Evolutionary conservation across 495 filamentous ascomycete species (phyloP).

Genomic region (Penicillium steckii): DNA sequence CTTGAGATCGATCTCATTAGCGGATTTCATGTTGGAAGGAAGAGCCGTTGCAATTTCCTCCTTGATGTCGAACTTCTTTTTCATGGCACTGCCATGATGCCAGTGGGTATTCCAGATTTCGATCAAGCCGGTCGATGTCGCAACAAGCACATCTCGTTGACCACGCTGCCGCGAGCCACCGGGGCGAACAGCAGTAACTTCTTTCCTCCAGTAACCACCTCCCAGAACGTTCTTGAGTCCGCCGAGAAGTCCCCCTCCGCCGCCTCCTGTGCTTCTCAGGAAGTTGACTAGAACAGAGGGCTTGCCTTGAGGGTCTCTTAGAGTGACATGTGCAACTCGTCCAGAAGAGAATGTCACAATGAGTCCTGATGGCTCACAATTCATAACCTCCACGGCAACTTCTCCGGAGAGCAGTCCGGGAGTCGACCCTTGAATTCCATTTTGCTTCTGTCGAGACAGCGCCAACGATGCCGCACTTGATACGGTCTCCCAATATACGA

Average conservation of each 20-base stretch:
- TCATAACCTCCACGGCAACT: conserved; percentile 68
- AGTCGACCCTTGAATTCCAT: conserved; percentile 71
- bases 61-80: conserved; percentile 50
- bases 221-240: conserved; percentile 71
- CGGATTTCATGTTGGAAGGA: conserved; percentile 21
- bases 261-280: conserved; percentile 57
- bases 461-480: conserved; percentile 75
- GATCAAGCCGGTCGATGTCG: conserved; percentile 68
- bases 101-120: conserved; percentile 87
- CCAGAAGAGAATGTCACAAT: conserved; percentile 80
- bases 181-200: conserved; percentile 73
- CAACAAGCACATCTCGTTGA: conserved; percentile 79
- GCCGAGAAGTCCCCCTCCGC: conserved; percentile 64
- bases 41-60: conserved; percentile 29
- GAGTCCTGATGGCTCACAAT: conserved; percentile 83
- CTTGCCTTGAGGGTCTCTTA: conserved; percentile 82
- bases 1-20: conserved; percentile 32
- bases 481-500: conserved; percentile 94
- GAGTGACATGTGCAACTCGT: conserved; percentile 76
- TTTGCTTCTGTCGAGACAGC: conserved; percentile 71
- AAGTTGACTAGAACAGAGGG: conserved; percentile 73
- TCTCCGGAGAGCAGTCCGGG: conserved; percentile 76
- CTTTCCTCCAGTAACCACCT: conserved; percentile 62
- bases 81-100: conserved; percentile 63
- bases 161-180: conserved; percentile 68